phyloP scores from a whole-genome alignment of 1,139 yeast genomes.

The Lodderomyces parapsilosis region DNA sequence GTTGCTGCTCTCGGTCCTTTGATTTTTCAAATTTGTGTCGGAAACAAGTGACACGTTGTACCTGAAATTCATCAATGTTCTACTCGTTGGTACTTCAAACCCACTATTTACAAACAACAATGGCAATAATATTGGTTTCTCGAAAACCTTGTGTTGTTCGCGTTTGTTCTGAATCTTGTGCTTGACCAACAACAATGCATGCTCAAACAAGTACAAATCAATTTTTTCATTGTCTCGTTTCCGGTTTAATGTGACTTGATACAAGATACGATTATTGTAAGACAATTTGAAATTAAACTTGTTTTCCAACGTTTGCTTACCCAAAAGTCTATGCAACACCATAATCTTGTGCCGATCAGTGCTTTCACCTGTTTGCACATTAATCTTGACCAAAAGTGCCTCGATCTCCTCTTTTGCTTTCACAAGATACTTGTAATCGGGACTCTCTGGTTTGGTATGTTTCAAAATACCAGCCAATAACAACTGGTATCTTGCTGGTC shows the following conservation, averaged over 20 bases:
- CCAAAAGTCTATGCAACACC: conserved; percentile 74
- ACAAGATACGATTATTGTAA: conserved; percentile 77
- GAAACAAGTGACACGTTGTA: conserved; percentile 39
- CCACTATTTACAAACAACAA: conserved; percentile 73
- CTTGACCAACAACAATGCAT: conserved; percentile 81
- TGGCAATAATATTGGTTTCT: conserved; percentile 90
- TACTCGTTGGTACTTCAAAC: conserved; percentile 70
- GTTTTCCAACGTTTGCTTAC: conserved; percentile 77
- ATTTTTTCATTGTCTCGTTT: conserved; percentile 76
- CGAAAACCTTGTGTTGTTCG: conserved; percentile 88
- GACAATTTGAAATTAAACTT: conserved; percentile 63
- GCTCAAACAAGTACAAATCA: conserved; percentile 84
- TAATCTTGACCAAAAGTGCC: conserved; percentile 75
- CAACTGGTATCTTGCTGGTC: conserved; percentile 93
- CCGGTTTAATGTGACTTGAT: conserved; percentile 69
- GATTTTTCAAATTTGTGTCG: conserved; percentile 35
- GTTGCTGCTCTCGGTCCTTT: conserved; percentile 26
- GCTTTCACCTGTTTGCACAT: conserved; percentile 89
- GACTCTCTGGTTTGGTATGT: conserved; percentile 69
- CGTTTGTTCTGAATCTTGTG: conserved; percentile 86
- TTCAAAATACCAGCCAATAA: conserved; percentile 81
- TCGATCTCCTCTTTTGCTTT: conserved; percentile 77
- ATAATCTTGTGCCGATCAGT: conserved; percentile 90
- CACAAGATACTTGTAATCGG: conserved; percentile 70
- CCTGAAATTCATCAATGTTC: conserved; percentile 42